phyloP scores from a whole-genome alignment of 2,329 filamentous ascomycete species.

The Fusarium sp. region DNA sequence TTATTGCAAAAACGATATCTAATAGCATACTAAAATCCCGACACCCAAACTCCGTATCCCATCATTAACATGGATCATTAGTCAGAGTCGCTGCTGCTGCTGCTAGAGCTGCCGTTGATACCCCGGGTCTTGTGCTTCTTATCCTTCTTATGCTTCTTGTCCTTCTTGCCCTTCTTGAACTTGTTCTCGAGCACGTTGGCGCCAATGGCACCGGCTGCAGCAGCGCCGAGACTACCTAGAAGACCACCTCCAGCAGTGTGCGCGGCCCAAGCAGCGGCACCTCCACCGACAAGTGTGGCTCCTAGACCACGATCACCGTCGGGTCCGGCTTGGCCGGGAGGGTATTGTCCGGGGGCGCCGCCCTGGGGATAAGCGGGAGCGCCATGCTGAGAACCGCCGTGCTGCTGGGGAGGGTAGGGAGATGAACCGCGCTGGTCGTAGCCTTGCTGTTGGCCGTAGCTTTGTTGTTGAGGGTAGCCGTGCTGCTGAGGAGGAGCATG shows the following conservation, averaged over 20 bases:
- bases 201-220: conserved; percentile 68
- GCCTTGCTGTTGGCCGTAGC: conserved; percentile 41
- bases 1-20: conserved; percentile 1
- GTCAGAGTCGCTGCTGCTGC: conserved; percentile 50
- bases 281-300: conserved; percentile 67
- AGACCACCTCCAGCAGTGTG: conserved; percentile 68
- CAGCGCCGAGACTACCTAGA: conserved; percentile 66
- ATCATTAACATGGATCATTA: conserved; percentile 26
- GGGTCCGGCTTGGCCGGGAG: conserved; percentile 50
- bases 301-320: conserved; percentile 69
- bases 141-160: conserved; percentile 55
- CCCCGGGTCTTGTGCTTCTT: conserved; percentile 49
- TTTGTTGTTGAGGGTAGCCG: conserved; percentile 42
- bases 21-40: conserved; percentile 1
- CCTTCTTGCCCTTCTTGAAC: conserved; percentile 54
- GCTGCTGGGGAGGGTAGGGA: conserved; percentile 45
- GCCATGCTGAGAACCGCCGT: conserved; percentile 44
- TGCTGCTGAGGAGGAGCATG: conserved; percentile 46
- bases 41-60: conserved; percentile 33
- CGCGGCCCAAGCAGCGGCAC: conserved; percentile 68
- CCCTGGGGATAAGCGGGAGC: conserved; percentile 47
- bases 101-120: conserved; percentile 40
- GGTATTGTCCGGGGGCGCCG: conserved; percentile 46
- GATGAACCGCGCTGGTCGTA: conserved; percentile 42
- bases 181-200: conserved; percentile 67